Evolutionary conservation across 139 green algal genomes (phyloP), one percentile per base, ranked within the genome.

Genomic region (Klebsormidium nitens): DNA sequence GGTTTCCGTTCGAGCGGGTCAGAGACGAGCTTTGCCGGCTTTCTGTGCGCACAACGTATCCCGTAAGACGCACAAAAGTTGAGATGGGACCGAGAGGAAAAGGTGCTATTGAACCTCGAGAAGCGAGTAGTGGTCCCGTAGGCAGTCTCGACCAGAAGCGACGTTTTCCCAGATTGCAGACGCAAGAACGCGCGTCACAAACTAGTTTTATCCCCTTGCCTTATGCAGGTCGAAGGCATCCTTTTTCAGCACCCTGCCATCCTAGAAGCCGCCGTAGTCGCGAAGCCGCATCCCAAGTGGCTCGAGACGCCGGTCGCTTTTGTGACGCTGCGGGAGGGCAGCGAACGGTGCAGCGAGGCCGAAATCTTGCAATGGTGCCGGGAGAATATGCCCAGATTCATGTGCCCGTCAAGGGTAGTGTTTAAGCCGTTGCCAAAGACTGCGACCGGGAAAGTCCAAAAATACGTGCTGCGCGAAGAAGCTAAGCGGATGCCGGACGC

Each of bases 401-500:
- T 63, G 69, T 29, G 32, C 2, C 69, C 69, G 17, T 40, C 29
- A 26, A 47, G 31, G 5, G 69, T 76, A 17, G 37, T 70, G 26
- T 69, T 76, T 59, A 28, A 23, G 37, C 2, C 14, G 50, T 19
- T 76, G 46, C 69, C 69, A 14, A 76, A 76, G 61, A 76, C 69
- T 35, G 28, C 58, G 11, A 76, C 69, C 2, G 69, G 69, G 28
- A 76, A 76, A 38, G 29, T 76, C 14, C 69, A 76, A 39, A 76
- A 76, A 31, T 61, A 57, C 49, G 5, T 69, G 37, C 57, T 76
- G 48, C n/a, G 69, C 28, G 55, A 62, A 17, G 28, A 50, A 52
- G 66, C 31, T 14, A 70, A 49, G 58, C 19, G 67, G 14, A 31
- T 74, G 28, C n/a, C n/a, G n/a, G n/a, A n/a, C n/a, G n/a, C n/a